Conservation (phyloP, 495 filamentous ascomycete species). For the Parathielavia appendiculata region DNA sequence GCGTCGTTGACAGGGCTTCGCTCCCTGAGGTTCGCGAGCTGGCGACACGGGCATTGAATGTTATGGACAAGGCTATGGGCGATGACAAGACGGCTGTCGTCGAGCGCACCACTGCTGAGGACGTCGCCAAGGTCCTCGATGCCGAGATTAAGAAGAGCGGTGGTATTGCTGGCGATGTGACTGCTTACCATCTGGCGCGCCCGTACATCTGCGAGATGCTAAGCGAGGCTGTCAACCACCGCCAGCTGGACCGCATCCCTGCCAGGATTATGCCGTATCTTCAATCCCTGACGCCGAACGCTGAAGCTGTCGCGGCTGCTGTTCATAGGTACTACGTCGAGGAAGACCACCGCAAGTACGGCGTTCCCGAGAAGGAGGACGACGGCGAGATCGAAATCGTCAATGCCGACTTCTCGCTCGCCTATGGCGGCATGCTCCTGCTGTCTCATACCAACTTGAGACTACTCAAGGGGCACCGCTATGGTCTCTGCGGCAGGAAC, state of each 20-base stretch:
- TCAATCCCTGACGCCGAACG: conserved; percentile 57
- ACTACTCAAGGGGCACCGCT: conserved; percentile 91
- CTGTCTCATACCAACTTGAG: conserved; percentile 94
- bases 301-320: conserved; percentile 56
- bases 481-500: conserved; percentile 94
- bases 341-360: conserved; percentile 82
- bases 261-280: conserved; percentile 68
- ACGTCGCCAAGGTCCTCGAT: conserved; percentile 70
- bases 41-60: conserved; percentile 71
- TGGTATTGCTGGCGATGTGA: conserved; percentile 56
- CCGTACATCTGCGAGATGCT: conserved; percentile 80
- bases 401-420: conserved; percentile 95
- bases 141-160: conserved; percentile 65
- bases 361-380: conserved; percentile 76
- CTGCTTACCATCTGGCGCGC: conserved; percentile 62
- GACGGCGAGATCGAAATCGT: conserved; percentile 87
- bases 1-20: conserved; percentile 78
- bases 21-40: conserved; percentile 92
- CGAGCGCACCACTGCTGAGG: conserved; percentile 63
- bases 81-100: conserved; percentile 61
- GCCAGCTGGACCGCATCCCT: conserved; percentile 66
- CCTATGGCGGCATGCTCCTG: conserved; percentile 96
- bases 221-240: conserved; percentile 80
- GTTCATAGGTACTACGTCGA: conserved; percentile 67
- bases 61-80: conserved; percentile 92